phyloP scores from a whole-genome alignment of 495 filamentous ascomycete genomes.

The Neurospora sp. region DNA sequence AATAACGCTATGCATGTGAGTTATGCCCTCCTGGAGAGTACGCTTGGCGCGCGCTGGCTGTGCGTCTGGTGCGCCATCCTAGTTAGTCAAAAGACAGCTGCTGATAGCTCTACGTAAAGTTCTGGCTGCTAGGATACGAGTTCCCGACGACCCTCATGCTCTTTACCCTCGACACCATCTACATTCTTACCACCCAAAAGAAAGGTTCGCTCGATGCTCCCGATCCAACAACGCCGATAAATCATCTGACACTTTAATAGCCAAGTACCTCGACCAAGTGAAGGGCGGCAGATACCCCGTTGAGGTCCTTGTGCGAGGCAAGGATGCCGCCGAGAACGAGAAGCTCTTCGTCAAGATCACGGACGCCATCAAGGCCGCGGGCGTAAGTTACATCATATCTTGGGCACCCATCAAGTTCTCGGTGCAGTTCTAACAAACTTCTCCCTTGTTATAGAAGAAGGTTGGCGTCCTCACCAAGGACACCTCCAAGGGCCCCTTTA shows the following conservation, averaged over 20 bases:
- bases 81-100: background rate
- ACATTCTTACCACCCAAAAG: slow-evolving; percentile 90
- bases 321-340: slow-evolving; percentile 79
- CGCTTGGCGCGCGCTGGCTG: background rate
- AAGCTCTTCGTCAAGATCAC: slow-evolving; percentile 75
- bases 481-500: slow-evolving; percentile 73
- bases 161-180: slow-evolving; percentile 75
- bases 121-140: slow-evolving; percentile 97
- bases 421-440: slow-evolving; percentile 6
- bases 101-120: slow-evolving; percentile 43
- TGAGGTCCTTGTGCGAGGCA: slow-evolving; percentile 80
- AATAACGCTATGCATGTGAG: slow-evolving; percentile 90
- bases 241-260: slow-evolving; percentile 37
- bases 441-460: slow-evolving; percentile 54
- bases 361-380: slow-evolving; percentile 76
- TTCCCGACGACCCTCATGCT: slow-evolving; percentile 93
- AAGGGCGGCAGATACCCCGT: slow-evolving; percentile 86
- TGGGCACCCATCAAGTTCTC: background rate
- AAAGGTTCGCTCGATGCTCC: slow-evolving; percentile 54
- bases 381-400: slow-evolving; percentile 49
- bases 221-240: background rate
- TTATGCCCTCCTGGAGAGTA: slow-evolving; percentile 7
- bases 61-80: background rate
- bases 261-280: slow-evolving; percentile 84
- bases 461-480: slow-evolving; percentile 81